Evolutionary conservation across 1,284 basidiomycete species (phyloP), one percentile per base, ranked within the genome.

Genomic region (Ustilago cynodontis): DNA sequence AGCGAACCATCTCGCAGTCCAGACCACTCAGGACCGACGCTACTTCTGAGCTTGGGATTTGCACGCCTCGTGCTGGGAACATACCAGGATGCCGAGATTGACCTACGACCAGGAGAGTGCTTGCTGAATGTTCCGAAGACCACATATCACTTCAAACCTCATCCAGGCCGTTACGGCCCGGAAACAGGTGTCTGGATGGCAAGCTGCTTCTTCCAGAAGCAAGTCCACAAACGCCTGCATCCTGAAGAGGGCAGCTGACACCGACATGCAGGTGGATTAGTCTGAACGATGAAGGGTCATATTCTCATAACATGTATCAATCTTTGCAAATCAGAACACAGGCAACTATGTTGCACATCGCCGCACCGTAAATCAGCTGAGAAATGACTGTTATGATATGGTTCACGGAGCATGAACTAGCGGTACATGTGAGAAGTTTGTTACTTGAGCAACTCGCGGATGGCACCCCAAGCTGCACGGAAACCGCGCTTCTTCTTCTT

Each of bases 401-500:
- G n/a, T n/a, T n/a, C n/a, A n/a, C n/a, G n/a, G n/a, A n/a, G n/a
- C n/a, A n/a, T n/a, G n/a, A n/a, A n/a, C n/a, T n/a, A n/a, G n/a
- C n/a, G n/a, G n/a, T n/a, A n/a, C n/a, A n/a, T n/a, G n/a, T n/a
- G n/a, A n/a, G n/a, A n/a, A n/a, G n/a, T n/a, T n/a, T n/a, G n/a
- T 20, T 33, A 68, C 39, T 54, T 68, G 49, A 69, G 60, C 26
- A 69, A 51, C 56, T 69, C 60, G 24, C 66, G 66, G 20, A 69
- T 59, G 41, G 60, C 66, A 16, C 55, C 59, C 66, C 66, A 69
- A 39, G 66, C 66, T 18, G 66, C 66, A 33, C 66, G 66, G 56
- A 69, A 69, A 7, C 56, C 60, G 18, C 60, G 54, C 53, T 63
- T 69, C 60, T 63, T 69, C 60, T 63, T 69, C 39, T 56, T 63